Conservation (phyloP, 768 basidiomycete species). For the Lactarius psammicola region DNA sequence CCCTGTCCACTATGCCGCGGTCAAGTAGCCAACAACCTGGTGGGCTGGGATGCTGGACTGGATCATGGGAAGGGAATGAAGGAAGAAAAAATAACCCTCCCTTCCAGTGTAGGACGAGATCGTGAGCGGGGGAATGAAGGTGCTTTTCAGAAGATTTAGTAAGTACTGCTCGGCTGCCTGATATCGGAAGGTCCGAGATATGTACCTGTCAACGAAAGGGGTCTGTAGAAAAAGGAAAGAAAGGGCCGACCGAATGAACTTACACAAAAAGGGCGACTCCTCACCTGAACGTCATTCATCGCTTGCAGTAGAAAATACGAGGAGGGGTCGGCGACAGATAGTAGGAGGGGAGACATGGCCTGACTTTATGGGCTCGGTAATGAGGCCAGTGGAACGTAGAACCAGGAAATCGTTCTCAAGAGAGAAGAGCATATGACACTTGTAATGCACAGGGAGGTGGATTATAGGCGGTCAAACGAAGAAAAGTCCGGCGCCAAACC, state of each 20-base stretch:
- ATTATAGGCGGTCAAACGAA: neutral
- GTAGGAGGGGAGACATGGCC: neutral
- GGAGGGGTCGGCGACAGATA: neutral
- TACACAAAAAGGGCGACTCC: neutral
- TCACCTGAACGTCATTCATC: neutral
- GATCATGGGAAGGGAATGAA: neutral
- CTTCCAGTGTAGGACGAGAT: neutral
- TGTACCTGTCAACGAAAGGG: neutral
- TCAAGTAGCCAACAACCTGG: neutral
- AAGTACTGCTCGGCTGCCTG: neutral
- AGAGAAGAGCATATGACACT: neutral
- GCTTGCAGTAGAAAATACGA: neutral
- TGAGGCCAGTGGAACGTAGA: neutral
- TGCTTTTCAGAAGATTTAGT: neutral
- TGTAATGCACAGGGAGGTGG: neutral
- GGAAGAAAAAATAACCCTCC: neutral
- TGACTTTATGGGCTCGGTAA: neutral
- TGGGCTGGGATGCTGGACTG: neutral
- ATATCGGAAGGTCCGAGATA: neutral
- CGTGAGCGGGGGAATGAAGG: neutral
- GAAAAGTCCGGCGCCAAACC: too few relatives aligned
- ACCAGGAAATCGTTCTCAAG: neutral
- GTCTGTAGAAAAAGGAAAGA: neutral
- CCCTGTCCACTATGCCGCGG: neutral
- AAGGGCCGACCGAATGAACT: neutral